phyloP scores from a whole-genome alignment of 345 rosid genomes.

The Aegle marmelos region DNA sequence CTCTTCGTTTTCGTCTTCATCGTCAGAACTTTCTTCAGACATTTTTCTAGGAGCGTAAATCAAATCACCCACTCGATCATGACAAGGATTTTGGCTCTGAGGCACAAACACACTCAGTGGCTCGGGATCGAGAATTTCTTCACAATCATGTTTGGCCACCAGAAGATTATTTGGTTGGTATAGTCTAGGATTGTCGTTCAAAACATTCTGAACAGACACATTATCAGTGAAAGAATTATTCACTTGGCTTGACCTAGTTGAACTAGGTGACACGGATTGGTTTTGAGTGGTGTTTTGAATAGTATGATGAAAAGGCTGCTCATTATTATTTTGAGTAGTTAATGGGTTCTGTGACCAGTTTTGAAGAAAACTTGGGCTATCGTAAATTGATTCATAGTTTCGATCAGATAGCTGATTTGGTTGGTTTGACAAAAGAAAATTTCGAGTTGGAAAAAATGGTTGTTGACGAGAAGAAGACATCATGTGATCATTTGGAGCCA shows the following conservation, averaged over 20 bases:
- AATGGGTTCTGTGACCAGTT: not conserved
- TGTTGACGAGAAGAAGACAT: not conserved
- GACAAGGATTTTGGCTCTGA: not conserved
- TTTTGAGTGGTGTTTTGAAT: not conserved
- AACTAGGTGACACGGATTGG: not conserved
- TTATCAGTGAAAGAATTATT: not conserved
- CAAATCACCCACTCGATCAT: no score
- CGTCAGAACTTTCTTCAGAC: not conserved
- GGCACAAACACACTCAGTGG: not conserved
- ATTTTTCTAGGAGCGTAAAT: not conserved
- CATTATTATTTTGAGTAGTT: not conserved
- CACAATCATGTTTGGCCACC: not conserved
- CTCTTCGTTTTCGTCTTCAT: not conserved
- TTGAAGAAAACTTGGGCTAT: not conserved
- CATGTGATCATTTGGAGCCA: not conserved
- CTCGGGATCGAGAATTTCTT: not conserved
- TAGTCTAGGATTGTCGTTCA: not conserved
- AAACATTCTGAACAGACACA: not conserved
- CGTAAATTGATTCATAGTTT: not conserved
- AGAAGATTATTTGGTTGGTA: not conserved
- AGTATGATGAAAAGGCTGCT: not conserved
- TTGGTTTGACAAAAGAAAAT: not conserved
- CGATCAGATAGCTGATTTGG: not conserved
- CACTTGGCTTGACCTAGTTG: not conserved
- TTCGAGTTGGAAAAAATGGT: not conserved